A percentile compares a stretch with the other conserved stretches of the same genome.
Evolutionary conservation across 2,329 filamentous ascomycete species (phyloP).

Genomic region (Hypocreales sp.): DNA sequence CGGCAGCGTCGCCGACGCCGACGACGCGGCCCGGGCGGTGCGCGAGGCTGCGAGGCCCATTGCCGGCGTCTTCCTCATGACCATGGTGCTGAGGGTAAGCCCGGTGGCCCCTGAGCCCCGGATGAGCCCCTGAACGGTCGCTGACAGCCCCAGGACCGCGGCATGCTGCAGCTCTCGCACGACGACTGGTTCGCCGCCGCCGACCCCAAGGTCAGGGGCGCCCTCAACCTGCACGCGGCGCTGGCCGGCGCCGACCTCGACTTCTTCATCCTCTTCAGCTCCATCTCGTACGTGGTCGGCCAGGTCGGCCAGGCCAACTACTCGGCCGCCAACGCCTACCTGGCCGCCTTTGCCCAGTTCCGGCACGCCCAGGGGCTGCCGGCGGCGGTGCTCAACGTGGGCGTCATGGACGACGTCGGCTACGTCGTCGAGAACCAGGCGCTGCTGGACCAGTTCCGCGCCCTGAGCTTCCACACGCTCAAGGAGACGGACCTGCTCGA

Average conservation of each 20-base stretch:
- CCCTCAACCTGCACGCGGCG: constrained; percentile 15
- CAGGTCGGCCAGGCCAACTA: constrained; percentile 17
- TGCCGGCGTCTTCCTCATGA: constrained; percentile 3
- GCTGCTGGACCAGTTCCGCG: constrained; percentile 3
- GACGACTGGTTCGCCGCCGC: constrained; percentile 10
- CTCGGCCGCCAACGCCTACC: constrained; percentile 9
- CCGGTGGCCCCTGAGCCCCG: too few relatives aligned
- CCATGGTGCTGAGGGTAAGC: constrained; percentile 13
- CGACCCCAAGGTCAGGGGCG: constrained; percentile 15
- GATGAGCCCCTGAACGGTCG: too few relatives aligned
- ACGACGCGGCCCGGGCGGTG: neutral
- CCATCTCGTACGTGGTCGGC: constrained; percentile 11
- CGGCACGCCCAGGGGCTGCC: constrained; percentile 2
- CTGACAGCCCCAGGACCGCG: constrained; percentile 1
- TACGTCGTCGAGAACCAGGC: constrained; percentile 1
- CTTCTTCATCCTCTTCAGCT: constrained; percentile 16
- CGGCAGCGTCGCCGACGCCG: constrained; percentile 10
- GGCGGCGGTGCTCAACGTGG: constrained; percentile 3
- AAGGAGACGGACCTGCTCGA: constrained; percentile 4
- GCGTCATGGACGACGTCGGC: constrained; percentile 2
- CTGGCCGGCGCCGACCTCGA: constrained; percentile 5
- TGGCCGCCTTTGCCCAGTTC: constrained; percentile 12
- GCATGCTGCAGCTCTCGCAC: constrained; percentile 2
- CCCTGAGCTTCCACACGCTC: constrained; percentile 3
- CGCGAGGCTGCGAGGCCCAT: neutral